Evolutionary conservation across 176 grass and related monocot genomes (phyloP).

Genomic region (Oryza glumipatula): DNA sequence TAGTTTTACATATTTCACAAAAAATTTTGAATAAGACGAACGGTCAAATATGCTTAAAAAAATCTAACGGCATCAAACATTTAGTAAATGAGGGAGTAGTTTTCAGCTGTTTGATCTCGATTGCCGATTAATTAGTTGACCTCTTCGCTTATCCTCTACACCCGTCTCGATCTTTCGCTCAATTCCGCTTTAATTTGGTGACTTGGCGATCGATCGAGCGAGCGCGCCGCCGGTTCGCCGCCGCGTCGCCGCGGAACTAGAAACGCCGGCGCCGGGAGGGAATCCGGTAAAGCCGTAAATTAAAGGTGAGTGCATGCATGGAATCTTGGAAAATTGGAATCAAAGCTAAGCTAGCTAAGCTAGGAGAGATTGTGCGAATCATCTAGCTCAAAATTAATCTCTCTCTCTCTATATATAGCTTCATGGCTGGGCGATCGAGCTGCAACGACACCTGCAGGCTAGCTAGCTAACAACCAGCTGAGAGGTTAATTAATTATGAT

Average conservation of each 20-base stretch:
- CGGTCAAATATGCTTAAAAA: too few relatives aligned
- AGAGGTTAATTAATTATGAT: too few relatives aligned
- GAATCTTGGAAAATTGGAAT: not conserved
- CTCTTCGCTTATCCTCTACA: not conserved
- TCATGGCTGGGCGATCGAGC: not conserved
- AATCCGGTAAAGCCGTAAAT: not conserved
- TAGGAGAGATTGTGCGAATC: too few relatives aligned
- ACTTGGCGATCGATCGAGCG: not conserved
- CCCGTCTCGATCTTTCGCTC: not conserved
- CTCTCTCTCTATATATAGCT: not conserved
- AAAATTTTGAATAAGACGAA: too few relatives aligned
- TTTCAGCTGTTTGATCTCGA: too few relatives aligned
- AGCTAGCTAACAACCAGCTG: not conserved
- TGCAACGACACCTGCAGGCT: not conserved
- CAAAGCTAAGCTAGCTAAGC: not conserved
- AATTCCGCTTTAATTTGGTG: not conserved
- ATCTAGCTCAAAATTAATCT: too few relatives aligned
- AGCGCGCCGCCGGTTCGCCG: conserved; percentile 12
- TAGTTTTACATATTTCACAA: too few relatives aligned
- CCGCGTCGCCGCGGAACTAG: conserved; percentile 35
- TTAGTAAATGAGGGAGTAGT: too few relatives aligned
- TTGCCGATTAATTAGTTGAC: not conserved
- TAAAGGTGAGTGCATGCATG: not conserved
- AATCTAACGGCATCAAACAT: too few relatives aligned
- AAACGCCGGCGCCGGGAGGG: conserved; percentile 4